Evolutionary conservation across 208 protist genomes (phyloP), one percentile per base, ranked within the genome.

Genomic region (Crithidia fasciculata): DNA sequence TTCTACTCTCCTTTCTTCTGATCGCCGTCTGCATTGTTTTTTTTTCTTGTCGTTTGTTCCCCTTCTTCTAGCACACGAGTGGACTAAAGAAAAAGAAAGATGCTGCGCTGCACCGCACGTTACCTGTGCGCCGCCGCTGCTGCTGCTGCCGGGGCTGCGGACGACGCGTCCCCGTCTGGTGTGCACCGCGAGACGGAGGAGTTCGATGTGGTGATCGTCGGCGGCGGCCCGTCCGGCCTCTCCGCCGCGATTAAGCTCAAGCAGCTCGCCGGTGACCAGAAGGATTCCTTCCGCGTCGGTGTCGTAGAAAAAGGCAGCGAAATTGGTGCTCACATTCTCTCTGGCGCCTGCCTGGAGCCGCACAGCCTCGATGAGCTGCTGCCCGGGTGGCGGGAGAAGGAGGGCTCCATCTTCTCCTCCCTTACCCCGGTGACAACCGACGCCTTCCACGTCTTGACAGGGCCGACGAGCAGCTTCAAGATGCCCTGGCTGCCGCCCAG

Each of bases 141-240:
- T 0, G 78, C 79, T 39, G 49, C 81, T 78, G 39, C 82, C 43
- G 47, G 45, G 8, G 39, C 19, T 4, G 39, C 40, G n/a, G 43
- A 13, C n/a, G 54, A 15, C 40, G 18, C 39, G 2, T 45, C 65
- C 13, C 41, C 62, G 36, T 56, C 49, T 10, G 74, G 56, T 8
- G 55, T 95, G 60, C 81, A 91, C 62, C 88, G 97, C 43, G 95
- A 95, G 18, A 76, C 84, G 5, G 97, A 99, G 82, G 92, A 98
- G 57, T 98, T 97, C 69, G 98, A 99, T 76, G 98, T 99, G n/a
- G 87, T 99, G 8, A 89, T 99, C 68, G 95, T 99, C 10, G 97
- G 98, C 13, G 98, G 89, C 41, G 98, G 98, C 43, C 98, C 98
- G 13, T 86, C 98, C 12, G 98, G 98, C 15, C 82, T 99, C 2